phyloP scores from a whole-genome alignment of 257 asterid species.

The Lantana camara region DNA sequence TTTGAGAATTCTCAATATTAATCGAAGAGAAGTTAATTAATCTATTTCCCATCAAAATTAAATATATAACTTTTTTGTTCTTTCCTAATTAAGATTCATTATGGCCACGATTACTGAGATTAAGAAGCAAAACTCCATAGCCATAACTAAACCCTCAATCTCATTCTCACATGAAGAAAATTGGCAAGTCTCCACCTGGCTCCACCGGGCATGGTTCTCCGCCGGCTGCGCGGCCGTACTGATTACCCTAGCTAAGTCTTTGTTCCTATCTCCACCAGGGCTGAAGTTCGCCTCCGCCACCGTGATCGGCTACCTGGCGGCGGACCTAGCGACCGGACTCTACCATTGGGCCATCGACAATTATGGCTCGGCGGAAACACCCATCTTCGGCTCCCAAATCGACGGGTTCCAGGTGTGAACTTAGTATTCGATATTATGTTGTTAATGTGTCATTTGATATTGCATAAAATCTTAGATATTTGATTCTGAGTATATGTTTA shows the following conservation, averaged over 20 bases:
- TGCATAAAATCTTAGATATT: no score
- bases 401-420: constrained; percentile 32
- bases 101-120: background rate
- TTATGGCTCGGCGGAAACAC: constrained; percentile 41
- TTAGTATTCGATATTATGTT: no score
- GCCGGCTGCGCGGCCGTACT: constrained; percentile 39
- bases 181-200: constrained; percentile 34
- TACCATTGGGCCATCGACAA: constrained; percentile 59
- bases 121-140: background rate
- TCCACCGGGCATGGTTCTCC: constrained; percentile 40
- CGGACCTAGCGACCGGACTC: constrained; percentile 45
- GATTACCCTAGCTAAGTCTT: constrained; percentile 31
- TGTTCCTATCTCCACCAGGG: constrained; percentile 23
- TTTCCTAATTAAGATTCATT: background rate
- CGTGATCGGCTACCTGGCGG: constrained; percentile 36
- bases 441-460: no score
- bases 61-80: no score
- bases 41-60: background rate
- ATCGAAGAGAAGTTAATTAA: background rate
- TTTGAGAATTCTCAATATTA: background rate
- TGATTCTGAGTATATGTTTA: no score
- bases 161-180: constrained; percentile 13
- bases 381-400: constrained; percentile 45
- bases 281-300: constrained; percentile 5
- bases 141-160: background rate